Base-by-base conservation (phyloP, 2,329 filamentous ascomycete species). In the Alternaria sp. region DNA sequence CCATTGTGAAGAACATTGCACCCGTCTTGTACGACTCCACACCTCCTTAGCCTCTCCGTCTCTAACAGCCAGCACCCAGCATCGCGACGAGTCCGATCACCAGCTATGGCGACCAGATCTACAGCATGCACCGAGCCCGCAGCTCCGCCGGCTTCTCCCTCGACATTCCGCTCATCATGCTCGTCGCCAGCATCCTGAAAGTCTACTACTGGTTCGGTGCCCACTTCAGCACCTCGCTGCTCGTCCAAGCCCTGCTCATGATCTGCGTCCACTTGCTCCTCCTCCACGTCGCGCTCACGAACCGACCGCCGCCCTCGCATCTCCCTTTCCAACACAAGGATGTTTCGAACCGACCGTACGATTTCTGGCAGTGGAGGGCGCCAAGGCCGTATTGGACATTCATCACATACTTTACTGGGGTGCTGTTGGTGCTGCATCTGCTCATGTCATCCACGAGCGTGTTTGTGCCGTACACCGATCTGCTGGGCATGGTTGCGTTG, bases 331-430 rank as follows among this genome's bases (percentile, higher is more conserved):
- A 87, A 2, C 87, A 84, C 65, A 81, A 75, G 61, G 77, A 67
- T 74, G 76, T 65, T 73, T 75, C 80, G 59, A 84, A 83, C 64
- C 84, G 92, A 23, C 92, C 92, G 1, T 94, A 89, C 76, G 87
- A 89, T 73, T 95, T 95, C 78, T 95, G 92, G 92, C 91, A 92
- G 79, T 95, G 92, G 92, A 86, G 88, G 60, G 88, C 87, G 20
- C 85, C 89, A 6, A 89, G 89, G 71, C 91, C 91, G 82, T 94
- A 95, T 82, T 96, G 92, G 92, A 85, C 90, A 60, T 93, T 93
- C 74, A 76, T 96, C 26, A 81, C 88, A 45, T 92, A 91, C 81
- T 86, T 94, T 65, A 86, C 89, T 65, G 83, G 85, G 63, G 81
- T 80, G 18, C 84, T 95, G 51, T 80, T 88, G 25, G 83, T 86